Evolutionary conservation across 805 yeast species (phyloP).

Genomic region (Grigorovia transvaalensis): DNA sequence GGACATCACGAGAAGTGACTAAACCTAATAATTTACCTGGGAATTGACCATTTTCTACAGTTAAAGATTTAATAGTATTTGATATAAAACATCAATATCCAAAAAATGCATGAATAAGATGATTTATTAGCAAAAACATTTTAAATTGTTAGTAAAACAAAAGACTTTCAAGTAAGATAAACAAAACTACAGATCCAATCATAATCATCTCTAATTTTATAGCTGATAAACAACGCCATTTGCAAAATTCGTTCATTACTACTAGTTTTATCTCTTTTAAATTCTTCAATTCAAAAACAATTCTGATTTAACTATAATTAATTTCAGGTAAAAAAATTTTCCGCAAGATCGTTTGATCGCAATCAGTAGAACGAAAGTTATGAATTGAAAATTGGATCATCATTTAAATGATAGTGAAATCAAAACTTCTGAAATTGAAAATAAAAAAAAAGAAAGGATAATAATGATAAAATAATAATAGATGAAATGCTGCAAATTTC

Average conservation of each 20-base stretch:
- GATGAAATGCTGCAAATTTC: conserved; percentile 1
- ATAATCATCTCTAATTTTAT: background rate
- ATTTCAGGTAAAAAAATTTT: conserved; percentile 40
- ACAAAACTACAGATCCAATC: background rate
- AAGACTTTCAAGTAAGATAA: conserved; percentile 5
- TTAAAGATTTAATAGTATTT: background rate
- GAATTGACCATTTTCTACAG: conserved; percentile 67
- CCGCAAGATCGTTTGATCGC: conserved; percentile 97
- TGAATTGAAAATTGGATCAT: conserved; percentile 41
- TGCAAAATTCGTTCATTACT: background rate
- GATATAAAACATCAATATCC: background rate
- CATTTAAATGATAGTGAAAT: conserved; percentile 27
- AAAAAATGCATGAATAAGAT: background rate
- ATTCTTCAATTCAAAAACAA: background rate
- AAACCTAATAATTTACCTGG: conserved; percentile 91
- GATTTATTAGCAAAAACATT: background rate
- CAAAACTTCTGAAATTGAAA: background rate
- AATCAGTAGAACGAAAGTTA: conserved; percentile 99
- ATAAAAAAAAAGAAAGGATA: background rate
- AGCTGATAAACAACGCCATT: background rate
- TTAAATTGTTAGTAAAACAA: background rate
- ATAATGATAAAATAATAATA: conserved; percentile 3
- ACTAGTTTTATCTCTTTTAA: too few relatives aligned
- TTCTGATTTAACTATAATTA: background rate
- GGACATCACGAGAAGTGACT: conserved; percentile 93